These are phyloP conservation scores for Suillus alpinus DNA, from an alignment of 768 basidiomycete species.

Conservation along the genomic window DNA sequence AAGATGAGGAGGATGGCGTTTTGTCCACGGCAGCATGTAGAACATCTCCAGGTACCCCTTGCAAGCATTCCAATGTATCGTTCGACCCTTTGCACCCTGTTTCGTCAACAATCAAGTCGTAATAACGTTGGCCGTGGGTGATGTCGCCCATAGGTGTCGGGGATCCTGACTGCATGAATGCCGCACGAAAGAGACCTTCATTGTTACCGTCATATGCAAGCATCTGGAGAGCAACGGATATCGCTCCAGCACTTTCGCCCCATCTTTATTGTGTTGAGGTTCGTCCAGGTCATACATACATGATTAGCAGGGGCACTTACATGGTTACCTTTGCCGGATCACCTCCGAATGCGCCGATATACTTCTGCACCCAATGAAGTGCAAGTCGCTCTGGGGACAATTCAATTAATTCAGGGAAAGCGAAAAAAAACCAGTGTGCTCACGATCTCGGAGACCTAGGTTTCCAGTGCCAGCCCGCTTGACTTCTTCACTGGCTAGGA, in stretches of 20 bases:
- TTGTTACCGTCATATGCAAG: constrained; percentile 13
- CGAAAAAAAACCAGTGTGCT: background rate
- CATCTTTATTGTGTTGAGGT: constrained; percentile 4
- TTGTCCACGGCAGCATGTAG: constrained; percentile 40
- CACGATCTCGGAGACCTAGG: constrained; percentile 38
- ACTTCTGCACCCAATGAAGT: constrained; percentile 41
- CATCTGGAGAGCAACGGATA: constrained; percentile 15
- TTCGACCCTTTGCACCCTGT: constrained; percentile 21
- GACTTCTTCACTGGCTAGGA: constrained; percentile 26
- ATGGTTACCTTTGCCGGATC: constrained; percentile 31
- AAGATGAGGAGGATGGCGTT: constrained; percentile 37
- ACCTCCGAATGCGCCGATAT: constrained; percentile 41
- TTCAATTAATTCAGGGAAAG: background rate
- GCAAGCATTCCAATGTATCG: constrained; percentile 30
- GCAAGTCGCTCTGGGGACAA: constrained; percentile 29
- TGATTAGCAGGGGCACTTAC: constrained; percentile 8
- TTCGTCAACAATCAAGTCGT: constrained; percentile 19
- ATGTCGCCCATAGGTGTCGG: constrained; percentile 23
- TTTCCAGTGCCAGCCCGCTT: constrained; percentile 29
- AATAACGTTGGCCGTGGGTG: constrained; percentile 10
- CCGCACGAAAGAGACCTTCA: constrained; percentile 15
- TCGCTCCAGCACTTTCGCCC: constrained; percentile 18
- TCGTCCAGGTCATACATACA: background rate
- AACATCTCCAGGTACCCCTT: constrained; percentile 24
- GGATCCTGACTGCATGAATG: constrained; percentile 40